These are phyloP conservation scores for Lipomyces anomalus DNA, from an alignment of 805 yeast genomes.

Conservation along the genomic window DNA sequence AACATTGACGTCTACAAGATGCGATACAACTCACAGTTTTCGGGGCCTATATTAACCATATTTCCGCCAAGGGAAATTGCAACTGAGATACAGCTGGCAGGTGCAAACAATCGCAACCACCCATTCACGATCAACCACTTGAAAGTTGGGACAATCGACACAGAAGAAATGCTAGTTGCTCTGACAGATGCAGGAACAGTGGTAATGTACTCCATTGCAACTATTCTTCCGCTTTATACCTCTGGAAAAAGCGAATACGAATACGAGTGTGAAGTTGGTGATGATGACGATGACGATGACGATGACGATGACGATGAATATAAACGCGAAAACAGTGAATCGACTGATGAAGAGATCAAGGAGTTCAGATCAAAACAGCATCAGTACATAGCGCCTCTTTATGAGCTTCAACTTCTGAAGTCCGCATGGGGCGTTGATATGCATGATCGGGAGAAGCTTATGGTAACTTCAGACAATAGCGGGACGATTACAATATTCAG, in stretches of 20 bases:
- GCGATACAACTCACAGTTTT: background rate
- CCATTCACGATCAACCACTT: conserved; percentile 15
- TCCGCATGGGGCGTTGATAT: conserved; percentile 22
- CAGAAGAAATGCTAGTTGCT: conserved; percentile 17
- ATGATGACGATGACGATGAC: conserved; percentile 3
- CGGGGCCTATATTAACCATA: background rate
- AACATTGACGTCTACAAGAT: background rate
- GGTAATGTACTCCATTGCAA: conserved; percentile 10
- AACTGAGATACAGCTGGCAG: conserved; percentile 6
- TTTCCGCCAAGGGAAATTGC: background rate
- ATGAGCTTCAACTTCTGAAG: conserved; percentile 13
- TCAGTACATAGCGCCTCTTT: conserved; percentile 6
- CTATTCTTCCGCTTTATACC: conserved; percentile 2
- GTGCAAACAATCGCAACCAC: conserved; percentile 18
- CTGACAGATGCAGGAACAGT: conserved; percentile 21
- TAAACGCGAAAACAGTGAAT: no score
- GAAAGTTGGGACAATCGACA: conserved; percentile 13
- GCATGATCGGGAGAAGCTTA: conserved; percentile 11
- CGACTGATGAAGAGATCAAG: no score
- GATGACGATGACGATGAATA: no score
- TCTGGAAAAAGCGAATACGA: background rate
- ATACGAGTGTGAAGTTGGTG: conserved; percentile 5
- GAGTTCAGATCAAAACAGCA: no score
- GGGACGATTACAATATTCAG: conserved; percentile 15
- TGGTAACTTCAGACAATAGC: conserved; percentile 17